phyloP scores from a whole-genome alignment of 352 stramenopile species.

The Peronospora tabacina region DNA sequence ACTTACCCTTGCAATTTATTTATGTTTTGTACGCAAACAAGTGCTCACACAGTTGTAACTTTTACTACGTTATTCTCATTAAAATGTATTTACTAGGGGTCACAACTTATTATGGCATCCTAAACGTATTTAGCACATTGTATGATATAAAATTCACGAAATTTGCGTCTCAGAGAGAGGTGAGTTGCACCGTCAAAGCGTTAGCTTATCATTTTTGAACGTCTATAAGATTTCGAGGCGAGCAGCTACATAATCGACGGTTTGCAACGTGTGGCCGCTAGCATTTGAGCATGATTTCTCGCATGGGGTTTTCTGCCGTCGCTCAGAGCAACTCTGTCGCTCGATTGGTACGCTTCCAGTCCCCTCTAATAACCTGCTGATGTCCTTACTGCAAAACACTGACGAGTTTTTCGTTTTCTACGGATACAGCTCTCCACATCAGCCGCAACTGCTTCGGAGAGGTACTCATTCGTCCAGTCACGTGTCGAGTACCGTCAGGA shows the following conservation, averaged over 20 bases:
- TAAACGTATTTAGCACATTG: too few species aligned
- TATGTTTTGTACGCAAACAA: too few species aligned
- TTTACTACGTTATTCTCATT: too few species aligned
- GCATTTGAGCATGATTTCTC: slow-evolving; percentile 31
- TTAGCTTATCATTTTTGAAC: too few species aligned
- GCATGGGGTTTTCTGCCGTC: slow-evolving; percentile 22
- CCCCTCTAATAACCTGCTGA: neutral
- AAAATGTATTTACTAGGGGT: too few species aligned
- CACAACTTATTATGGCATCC: too few species aligned
- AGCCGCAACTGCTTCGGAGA: slow-evolving; percentile 20
- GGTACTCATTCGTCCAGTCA: slow-evolving; percentile 72
- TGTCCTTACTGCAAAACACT: neutral
- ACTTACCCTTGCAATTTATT: too few species aligned
- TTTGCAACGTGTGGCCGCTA: slow-evolving; percentile 16
- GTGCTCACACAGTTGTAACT: too few species aligned
- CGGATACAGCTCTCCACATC: slow-evolving; percentile 37
- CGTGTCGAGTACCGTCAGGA: slow-evolving; percentile 63
- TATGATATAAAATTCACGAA: too few species aligned
- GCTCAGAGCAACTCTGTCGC: slow-evolving; percentile 23
- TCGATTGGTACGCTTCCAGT: slow-evolving; percentile 23
- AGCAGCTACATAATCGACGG: neutral
- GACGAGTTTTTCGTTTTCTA: slow-evolving; percentile 2
- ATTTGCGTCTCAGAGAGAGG: too few species aligned
- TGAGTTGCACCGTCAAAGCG: too few species aligned
- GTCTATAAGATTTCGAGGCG: neutral